Percentiles rank a stretch among this genome's conserved stretches.
Evolutionary conservation across 257 asterid genomes (phyloP).

Genomic region (Marsdenia floribunda): DNA sequence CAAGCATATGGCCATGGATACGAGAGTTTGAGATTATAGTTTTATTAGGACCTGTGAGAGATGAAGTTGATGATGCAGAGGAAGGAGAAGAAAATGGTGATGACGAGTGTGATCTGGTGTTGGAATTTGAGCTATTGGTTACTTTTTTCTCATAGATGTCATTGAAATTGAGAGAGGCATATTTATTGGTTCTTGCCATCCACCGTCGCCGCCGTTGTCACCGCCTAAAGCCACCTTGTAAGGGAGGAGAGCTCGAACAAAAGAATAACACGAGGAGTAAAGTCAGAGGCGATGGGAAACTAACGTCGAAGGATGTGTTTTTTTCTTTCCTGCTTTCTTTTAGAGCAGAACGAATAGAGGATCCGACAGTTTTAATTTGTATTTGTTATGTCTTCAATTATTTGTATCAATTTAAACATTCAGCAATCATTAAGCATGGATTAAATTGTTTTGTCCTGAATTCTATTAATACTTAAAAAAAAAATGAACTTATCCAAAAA

Average conservation of each 20-base stretch:
- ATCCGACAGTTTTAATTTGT: too few relatives aligned
- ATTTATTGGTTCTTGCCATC: conserved; percentile 87
- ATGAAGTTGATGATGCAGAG: conserved; percentile 11
- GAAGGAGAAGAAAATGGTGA: conserved; percentile 24
- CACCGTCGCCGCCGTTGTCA: conserved; percentile 44
- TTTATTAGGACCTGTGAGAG: conserved; percentile 31
- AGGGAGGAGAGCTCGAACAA: conserved; percentile 22
- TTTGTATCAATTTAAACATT: too few relatives aligned
- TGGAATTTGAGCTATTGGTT: conserved; percentile 22
- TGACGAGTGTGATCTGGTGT: conserved; percentile 18
- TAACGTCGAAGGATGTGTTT: not conserved
- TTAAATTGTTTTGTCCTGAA: too few relatives aligned
- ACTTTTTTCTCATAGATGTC: conserved; percentile 66
- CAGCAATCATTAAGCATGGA: too few relatives aligned
- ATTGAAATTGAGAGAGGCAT: conserved; percentile 69
- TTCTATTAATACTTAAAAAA: too few relatives aligned
- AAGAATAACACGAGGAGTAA: not conserved
- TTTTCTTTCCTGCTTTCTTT: not conserved
- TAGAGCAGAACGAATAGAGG: too few relatives aligned
- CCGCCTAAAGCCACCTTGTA: conserved; percentile 42
- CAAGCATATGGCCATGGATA: conserved; percentile 86
- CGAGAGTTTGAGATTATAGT: conserved; percentile 48
- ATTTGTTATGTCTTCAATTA: too few relatives aligned
- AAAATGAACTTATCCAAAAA: too few relatives aligned
- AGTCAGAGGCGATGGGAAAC: too few relatives aligned